A percentile compares a stretch with the other conserved stretches of the same genome.
Evolutionary conservation across 163 green algal genomes (phyloP).

Genomic region (Volvox carteri): DNA sequence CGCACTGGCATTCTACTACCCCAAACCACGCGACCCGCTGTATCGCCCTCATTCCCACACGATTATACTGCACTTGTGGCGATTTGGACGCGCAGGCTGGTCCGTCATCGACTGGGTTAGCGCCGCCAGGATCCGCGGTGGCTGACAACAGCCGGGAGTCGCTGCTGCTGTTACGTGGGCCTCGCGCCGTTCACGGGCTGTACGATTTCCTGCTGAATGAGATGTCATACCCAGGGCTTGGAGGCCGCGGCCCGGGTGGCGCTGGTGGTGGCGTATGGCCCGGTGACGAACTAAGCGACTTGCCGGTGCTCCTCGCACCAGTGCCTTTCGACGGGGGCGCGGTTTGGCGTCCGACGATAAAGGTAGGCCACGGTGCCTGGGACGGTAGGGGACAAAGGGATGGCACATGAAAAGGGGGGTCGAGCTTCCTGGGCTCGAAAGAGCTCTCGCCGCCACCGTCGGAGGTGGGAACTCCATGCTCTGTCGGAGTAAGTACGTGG

Average conservation of each 20-base stretch:
- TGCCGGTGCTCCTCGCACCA: conserved; percentile 53
- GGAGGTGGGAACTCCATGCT: too few species aligned
- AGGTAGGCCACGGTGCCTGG: not conserved
- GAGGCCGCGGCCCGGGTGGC: not conserved
- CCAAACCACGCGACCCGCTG: too few species aligned
- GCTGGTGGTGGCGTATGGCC: not conserved
- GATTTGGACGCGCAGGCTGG: too few species aligned
- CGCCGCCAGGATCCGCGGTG: not conserved
- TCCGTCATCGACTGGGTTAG: not conserved
- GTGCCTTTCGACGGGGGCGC: conserved; percentile 40
- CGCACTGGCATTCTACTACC: too few species aligned
- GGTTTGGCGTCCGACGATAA: conserved; percentile 26
- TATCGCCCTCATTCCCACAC: too few species aligned
- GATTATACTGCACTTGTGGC: too few species aligned
- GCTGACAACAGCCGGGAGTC: conserved; percentile 52
- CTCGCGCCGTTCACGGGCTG: conserved; percentile 44
- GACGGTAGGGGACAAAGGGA: not conserved
- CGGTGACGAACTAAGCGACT: not conserved
- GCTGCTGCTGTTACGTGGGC: conserved; percentile 35
- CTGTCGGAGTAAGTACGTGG: not conserved
- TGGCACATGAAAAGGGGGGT: not conserved
- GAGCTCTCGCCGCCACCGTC: too few species aligned
- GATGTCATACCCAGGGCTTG: not conserved
- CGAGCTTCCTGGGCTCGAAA: not conserved
- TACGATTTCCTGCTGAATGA: conserved; percentile 55